Evolutionary conservation across 352 stramenopile genomes (phyloP), one percentile per base, ranked within the genome.

Genomic region (Globisporangium canariense): DNA sequence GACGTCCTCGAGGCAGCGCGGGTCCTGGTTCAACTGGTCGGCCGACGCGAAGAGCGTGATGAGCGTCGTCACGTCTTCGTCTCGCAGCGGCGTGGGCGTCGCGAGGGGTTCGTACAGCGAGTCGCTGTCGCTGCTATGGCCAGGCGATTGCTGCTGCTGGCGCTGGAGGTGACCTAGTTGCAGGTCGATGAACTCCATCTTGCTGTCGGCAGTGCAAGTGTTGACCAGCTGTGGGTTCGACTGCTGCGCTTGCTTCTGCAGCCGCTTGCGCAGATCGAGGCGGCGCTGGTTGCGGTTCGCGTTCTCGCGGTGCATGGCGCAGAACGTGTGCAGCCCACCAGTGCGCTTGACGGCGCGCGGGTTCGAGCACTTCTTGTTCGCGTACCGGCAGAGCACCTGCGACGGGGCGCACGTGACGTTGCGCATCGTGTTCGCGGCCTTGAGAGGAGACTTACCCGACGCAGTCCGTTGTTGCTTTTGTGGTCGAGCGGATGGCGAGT

Each of bases 301-400:
- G 32, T 71, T 84, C 63, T 68, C 68, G 16, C 76, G 73, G 58
- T 84, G 76, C 38, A 74, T 69, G 58, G 79, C 75, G 54, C 76
- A 84, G 14, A 84, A 64, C 6, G 76, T 79, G 63, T 84, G 76
- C 34, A 81, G 65, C 46, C 75, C 72, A 18, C 76, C 76, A 18
- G 79, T 79, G 54, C 74, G 73, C 60, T 84, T 84, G 47, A 81
- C 55, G 22, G 73, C 73, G 30, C 73, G 73, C 13, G 56, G 51
- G 40, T 84, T 68, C 41, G 67, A 62, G 60, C 76, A 84, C 36
- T 76, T 71, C 47, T 75, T 78, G 62, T 77, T 84, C 25, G 72
- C 66, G 63, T 84, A 84, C 5, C 75, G 66, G 56, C 76, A 84
- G 32, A 51, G 58, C 30, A 54, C n/a, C 46, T 63, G 58, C 41